These are phyloP conservation scores for Metarhizium guizhouense DNA, from an alignment of 2,329 filamentous ascomycete genomes.

Conservation along the genomic window DNA sequence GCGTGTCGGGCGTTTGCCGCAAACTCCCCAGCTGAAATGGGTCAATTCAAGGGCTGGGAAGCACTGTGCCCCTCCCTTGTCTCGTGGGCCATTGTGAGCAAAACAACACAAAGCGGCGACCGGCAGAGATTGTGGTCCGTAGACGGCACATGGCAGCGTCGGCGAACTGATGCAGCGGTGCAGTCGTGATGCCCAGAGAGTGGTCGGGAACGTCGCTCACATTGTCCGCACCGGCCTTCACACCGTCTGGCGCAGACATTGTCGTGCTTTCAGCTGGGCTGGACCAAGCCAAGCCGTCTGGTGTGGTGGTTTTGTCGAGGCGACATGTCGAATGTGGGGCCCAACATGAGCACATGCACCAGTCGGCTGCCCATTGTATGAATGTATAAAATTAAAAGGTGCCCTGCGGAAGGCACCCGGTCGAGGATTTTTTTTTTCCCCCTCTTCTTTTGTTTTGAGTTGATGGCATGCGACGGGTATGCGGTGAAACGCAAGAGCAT, in stretches of 20 bases:
- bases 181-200: too few species aligned
- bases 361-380: too few species aligned
- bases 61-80: background rate
- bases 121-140: too few species aligned
- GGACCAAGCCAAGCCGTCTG: conserved; percentile 1
- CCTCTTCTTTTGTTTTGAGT: background rate
- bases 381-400: too few species aligned
- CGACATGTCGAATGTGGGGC: too few species aligned
- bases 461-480: background rate
- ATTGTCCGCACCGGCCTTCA: background rate
- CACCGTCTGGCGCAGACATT: background rate
- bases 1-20: conserved; percentile 4
- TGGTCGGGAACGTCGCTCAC: too few species aligned
- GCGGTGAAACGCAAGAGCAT: background rate
- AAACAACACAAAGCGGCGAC: background rate
- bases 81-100: background rate
- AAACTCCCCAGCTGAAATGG: conserved; percentile 28
- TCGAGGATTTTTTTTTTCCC: background rate
- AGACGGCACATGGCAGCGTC: too few species aligned
- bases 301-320: too few species aligned
- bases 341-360: too few species aligned
- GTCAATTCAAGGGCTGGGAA: conserved; percentile 16
- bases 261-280: conserved; percentile 10
- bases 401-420: background rate
- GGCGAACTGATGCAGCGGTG: too few species aligned